Percentiles rank a stretch among this genome's conserved stretches.
Evolutionary conservation across 148 eudicot species (phyloP).

Genomic region (Nepenthes mirabilis): DNA sequence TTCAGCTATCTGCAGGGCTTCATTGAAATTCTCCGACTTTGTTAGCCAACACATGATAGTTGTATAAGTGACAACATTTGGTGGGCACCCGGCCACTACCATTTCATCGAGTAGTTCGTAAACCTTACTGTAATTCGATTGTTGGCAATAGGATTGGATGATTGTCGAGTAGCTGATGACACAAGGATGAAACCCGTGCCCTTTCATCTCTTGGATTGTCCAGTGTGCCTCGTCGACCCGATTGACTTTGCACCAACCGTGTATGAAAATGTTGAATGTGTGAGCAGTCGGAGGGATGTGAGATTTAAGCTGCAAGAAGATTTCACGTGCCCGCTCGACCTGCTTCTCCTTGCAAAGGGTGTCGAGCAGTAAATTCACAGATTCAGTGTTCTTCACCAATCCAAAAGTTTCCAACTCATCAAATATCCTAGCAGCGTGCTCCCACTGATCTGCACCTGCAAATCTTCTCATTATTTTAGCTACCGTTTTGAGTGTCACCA

Average conservation of each 20-base stretch:
- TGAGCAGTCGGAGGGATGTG: constrained; percentile 54
- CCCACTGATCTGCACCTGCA: constrained; percentile 71
- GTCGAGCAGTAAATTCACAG: constrained; percentile 84
- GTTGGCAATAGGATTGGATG: constrained; percentile 56
- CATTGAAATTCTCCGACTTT: constrained; percentile 39
- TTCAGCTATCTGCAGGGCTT: constrained; percentile 48
- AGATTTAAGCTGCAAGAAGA: constrained; percentile 58
- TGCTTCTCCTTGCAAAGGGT: constrained; percentile 78
- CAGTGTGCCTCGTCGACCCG: constrained; percentile 78
- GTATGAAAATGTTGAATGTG: constrained; percentile 72
- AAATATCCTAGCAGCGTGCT: constrained; percentile 44
- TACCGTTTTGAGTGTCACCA: constrained; percentile 44
- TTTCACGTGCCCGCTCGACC: constrained; percentile 64
- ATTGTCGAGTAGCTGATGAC: constrained; percentile 83
- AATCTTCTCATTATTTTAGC: constrained; percentile 71
- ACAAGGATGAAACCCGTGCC: constrained; percentile 63
- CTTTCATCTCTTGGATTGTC: constrained; percentile 95
- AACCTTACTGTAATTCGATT: constrained; percentile 41
- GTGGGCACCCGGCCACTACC: constrained; percentile 50
- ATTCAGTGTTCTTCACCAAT: constrained; percentile 54
- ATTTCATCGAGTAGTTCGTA: constrained; percentile 68
- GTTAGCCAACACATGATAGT: constrained; percentile 53
- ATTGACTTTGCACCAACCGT: constrained; percentile 86
- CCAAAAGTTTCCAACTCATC: constrained; percentile 56
- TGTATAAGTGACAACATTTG: constrained; percentile 81